These are phyloP conservation scores for Ascocoryne sarcoides DNA, from an alignment of 2,329 filamentous ascomycete genomes.

Conservation along the genomic window DNA sequence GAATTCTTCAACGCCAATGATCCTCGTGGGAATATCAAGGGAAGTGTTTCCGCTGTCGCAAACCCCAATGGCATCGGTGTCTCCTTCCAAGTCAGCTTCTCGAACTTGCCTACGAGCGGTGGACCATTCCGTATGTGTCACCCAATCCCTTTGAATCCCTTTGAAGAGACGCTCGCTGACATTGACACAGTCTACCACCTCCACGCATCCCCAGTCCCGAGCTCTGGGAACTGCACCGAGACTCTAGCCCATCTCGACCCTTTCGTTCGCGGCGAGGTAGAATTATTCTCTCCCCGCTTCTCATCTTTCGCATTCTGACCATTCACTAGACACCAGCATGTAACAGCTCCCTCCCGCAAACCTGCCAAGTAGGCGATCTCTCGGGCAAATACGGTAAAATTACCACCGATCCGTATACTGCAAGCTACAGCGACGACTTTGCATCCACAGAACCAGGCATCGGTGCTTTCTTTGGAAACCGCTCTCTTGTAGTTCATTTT, in stretches of 20 bases:
- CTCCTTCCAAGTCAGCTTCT: slow-evolving; percentile 45
- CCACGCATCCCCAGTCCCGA: slow-evolving; percentile 55
- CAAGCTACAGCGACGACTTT: slow-evolving; percentile 47
- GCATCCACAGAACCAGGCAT: slow-evolving; percentile 43
- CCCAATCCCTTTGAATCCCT: background rate
- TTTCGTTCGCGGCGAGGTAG: slow-evolving; percentile 45
- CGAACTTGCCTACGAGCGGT: slow-evolving; percentile 46
- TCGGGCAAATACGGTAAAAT: slow-evolving; percentile 65
- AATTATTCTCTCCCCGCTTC: background rate
- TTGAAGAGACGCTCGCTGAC: background rate
- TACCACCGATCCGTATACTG: slow-evolving; percentile 39
- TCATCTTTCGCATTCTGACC: too few species aligned
- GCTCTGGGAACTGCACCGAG: slow-evolving; percentile 60
- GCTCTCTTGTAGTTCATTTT: slow-evolving; percentile 56
- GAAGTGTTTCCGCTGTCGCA: slow-evolving; percentile 40
- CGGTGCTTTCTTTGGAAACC: slow-evolving; percentile 54
- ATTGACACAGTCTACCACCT: slow-evolving; percentile 56
- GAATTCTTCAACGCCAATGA: slow-evolving; percentile 38
- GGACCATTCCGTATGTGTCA: slow-evolving; percentile 50
- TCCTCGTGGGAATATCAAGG: slow-evolving; percentile 45
- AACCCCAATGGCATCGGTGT: slow-evolving; percentile 45
- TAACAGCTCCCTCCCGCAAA: slow-evolving; percentile 44
- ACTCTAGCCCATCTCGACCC: slow-evolving; percentile 66
- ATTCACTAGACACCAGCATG: slow-evolving; percentile 50
- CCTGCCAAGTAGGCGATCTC: slow-evolving; percentile 70